Base-by-base conservation (phyloP, 257 asterid species). In the Rehmannia glutinosa region DNA sequence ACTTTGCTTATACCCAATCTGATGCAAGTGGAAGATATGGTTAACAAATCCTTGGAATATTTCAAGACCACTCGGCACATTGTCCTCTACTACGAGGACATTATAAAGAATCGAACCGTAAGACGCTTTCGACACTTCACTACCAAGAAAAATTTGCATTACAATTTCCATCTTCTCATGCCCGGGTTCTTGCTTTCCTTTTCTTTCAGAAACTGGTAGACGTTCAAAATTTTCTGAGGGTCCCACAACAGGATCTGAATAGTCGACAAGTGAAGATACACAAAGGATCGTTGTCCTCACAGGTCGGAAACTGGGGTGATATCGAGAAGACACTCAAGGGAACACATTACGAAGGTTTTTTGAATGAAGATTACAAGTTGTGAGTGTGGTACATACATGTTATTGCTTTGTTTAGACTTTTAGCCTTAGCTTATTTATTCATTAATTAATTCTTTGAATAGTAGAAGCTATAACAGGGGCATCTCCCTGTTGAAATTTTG, bases 181-280 rank as follows among this genome's bases (percentile, higher is more conserved):
- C 55, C 36, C 72, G 62, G 30, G 13, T 64, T 9, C 56, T 33
- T 32, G 35, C 21, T 27, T 49, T n/a, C n/a, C 11, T 10, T 47
- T 36, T 17, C 4, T 21, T 38, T 32, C 86, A 93, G 99, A 88
- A 85, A 76, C 68, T 93, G 80, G 70, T 64, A 4, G 96, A 88
- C 1, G 95, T 90, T 76, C 96, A 85, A 83, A 86, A 85, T 64
- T 93, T 93, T 79, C 80, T 90, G 41, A 74, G 71, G 75, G 96
- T 93, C 49, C 99, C 97, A 0, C 69, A 5, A 47, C 83, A 59
- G 77, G 78, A 85, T 20, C 80, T 90, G 64, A 68, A 45, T 0
- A 93, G 99, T 79, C 86, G 96, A 7, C 99, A 93, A 62, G 95
- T 93, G 74, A 93, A 90, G 85, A 93, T 93, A 78, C 97, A 93